Base-by-base conservation (phyloP, 2,329 filamentous ascomycete genomes). In the Xylaria sp. region DNA sequence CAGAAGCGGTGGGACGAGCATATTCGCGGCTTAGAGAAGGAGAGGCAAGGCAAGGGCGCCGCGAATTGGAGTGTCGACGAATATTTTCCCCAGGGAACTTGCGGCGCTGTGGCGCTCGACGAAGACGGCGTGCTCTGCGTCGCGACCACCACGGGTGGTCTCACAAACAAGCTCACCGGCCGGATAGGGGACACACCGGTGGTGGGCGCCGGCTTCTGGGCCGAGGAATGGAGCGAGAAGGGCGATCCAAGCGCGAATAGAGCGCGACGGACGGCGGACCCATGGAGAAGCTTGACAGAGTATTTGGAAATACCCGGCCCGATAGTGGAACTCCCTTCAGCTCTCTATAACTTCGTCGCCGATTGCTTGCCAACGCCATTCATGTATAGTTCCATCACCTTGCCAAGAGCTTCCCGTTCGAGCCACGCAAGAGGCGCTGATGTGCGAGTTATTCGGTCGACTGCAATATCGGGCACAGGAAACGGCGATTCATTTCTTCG, bases 401-500 rank as follows among this genome's bases (percentile, higher is more conserved):
- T 60, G 49, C 17, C 11, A 7, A 10, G 19, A 19, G 9, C 19
- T 7, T 47, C 44, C 38, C 31, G 21, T 31, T 27, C 33, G 49
- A 47, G 29, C 21, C 33, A 33, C 2, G 25, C 21, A 2, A 15
- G 51, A 27, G 27, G 58, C 10, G 4, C 31, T 35, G 27, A 74
- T 66, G 7, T 57, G 33, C 61, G 58, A 3, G 78, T 75, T 5
- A 80, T 75, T 0, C 85, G 72, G 4, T 80, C 81, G 0, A 71
- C 84, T 6, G 91, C 83, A 0, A 79, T 92, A 9, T 94, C 90
- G 0, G 90, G 91, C 0, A 94, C 92, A 0, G 93, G 93, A 0
- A 96, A 97, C 69, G 93, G 93, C 0, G 93, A 97, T 76, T 92
- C 90, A 0, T 97, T 96, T 74, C 81, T 96, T 15, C 87, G 92